Conservation (phyloP, 805 yeast species). For the Zygotorulaspora sp. region DNA sequence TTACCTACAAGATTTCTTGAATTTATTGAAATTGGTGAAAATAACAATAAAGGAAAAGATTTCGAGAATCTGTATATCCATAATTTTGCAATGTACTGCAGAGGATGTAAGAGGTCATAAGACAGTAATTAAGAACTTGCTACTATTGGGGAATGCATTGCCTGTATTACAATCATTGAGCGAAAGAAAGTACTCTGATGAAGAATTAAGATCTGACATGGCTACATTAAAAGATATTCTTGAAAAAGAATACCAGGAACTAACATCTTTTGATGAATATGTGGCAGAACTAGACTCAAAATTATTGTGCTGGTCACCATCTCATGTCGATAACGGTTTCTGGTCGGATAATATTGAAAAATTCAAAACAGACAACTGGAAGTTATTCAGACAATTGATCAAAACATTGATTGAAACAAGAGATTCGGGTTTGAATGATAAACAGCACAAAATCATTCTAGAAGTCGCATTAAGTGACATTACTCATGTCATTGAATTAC, state of each 20-base stretch:
- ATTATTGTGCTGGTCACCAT: conserved; percentile 82
- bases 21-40: conserved; percentile 52
- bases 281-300: conserved; percentile 77
- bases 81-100: conserved; percentile 56
- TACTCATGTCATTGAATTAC: conserved; percentile 53
- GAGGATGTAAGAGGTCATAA: conserved; percentile 37
- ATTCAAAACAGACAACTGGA: conserved; percentile 77
- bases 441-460: conserved; percentile 35
- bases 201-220: conserved; percentile 77
- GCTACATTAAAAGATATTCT: conserved; percentile 52
- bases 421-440: conserved; percentile 34
- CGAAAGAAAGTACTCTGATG: conserved; percentile 92
- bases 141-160: conserved; percentile 71
- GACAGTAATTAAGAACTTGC: conserved; percentile 57
- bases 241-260: conserved; percentile 64
- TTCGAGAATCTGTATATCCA: conserved; percentile 75
- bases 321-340: conserved; percentile 81
- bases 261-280: conserved; percentile 92
- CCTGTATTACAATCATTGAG: conserved; percentile 61
- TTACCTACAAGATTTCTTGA: conserved; percentile 46
- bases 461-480: conserved; percentile 70
- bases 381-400: conserved; percentile 59
- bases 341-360: conserved; percentile 78
- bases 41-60: conserved; percentile 89
- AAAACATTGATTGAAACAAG: conserved; percentile 41